phyloP scores from a whole-genome alignment of 2,329 filamentous ascomycete species.

The Akanthomyces lecanii region DNA sequence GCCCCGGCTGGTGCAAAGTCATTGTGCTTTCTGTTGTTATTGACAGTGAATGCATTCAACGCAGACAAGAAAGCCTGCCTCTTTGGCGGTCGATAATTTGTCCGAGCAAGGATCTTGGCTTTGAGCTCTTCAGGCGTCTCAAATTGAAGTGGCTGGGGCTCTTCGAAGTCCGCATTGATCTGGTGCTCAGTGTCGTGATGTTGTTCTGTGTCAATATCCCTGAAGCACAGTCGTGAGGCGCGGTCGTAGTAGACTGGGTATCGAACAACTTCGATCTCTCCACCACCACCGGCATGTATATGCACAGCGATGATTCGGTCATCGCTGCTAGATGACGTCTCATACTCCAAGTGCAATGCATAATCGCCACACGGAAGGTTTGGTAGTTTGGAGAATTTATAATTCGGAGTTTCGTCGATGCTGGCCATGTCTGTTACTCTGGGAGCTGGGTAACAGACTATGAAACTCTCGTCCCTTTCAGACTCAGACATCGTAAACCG shows the following conservation, averaged over 20 bases:
- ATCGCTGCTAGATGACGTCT: neutral
- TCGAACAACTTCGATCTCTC: neutral
- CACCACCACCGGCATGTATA: neutral
- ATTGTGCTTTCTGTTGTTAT: no score
- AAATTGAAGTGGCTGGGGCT: neutral
- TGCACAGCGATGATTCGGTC: neutral
- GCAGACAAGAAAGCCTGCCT: neutral
- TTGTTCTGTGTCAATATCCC: neutral
- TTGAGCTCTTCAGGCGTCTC: neutral
- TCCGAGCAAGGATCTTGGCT: neutral
- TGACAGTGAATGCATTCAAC: no score
- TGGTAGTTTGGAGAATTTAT: neutral
- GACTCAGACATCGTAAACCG: neutral
- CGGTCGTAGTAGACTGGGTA: neutral
- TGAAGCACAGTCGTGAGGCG: neutral
- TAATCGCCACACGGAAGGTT: neutral
- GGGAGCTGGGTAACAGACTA: neutral
- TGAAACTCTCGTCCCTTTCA: neutral
- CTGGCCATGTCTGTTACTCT: neutral
- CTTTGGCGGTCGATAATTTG: neutral
- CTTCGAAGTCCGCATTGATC: neutral
- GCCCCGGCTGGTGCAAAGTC: no score
- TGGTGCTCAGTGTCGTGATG: neutral
- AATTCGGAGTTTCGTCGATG: neutral
- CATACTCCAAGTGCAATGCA: neutral